Base-by-base conservation (phyloP, 371 early-diverging fungal species). In the Mucor indicus region DNA sequence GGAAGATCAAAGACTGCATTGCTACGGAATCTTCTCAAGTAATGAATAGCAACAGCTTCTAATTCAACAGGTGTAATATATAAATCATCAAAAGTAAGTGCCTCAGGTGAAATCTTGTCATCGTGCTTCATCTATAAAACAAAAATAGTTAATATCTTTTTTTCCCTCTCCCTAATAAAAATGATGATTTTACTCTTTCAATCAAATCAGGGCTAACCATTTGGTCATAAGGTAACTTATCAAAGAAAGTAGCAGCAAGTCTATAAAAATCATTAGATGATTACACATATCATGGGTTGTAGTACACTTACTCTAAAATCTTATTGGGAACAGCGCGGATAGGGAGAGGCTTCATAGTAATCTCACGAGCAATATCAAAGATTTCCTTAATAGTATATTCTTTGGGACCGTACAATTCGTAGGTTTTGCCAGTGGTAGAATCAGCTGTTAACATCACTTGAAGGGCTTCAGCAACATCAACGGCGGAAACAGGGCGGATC, bases 381-480 rank as follows among this genome's bases (percentile, higher is more conserved):
- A 95, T 61, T 32, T 86, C 72, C 54, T 67, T 63, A 56, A 85
- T 83, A 25, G 81, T 73, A 76, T 88, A 92, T 55, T 84, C 88
- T 53, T 81, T 76, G 57, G 89, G 83, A 48, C 95, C 95, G 59
- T 82, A 91, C 31, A 98, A 83, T 72, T 98, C 98, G 48, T 87
- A 92, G 19, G 85, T 86, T 76, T 91, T 85, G 41, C 95, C 96
- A 22, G 79, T 77, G 7, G 89, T 83, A 22, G 74, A 72, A 44
- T 85, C 84, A 55, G 86, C 86, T 35, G 80, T 75, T 53, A 84
- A 65, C 72, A 93, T 83, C 44, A 76, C 55, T 50, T 84, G 83
- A 53, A 98, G 79, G 24, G 86, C 95, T 38, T 76, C 68, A 43
- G 94, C 95, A 40, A 98, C 92, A 67, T 98, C 98, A 33, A 87